phyloP scores from a whole-genome alignment of 164 flowering plant species.

The Magnolia changhungtana region DNA sequence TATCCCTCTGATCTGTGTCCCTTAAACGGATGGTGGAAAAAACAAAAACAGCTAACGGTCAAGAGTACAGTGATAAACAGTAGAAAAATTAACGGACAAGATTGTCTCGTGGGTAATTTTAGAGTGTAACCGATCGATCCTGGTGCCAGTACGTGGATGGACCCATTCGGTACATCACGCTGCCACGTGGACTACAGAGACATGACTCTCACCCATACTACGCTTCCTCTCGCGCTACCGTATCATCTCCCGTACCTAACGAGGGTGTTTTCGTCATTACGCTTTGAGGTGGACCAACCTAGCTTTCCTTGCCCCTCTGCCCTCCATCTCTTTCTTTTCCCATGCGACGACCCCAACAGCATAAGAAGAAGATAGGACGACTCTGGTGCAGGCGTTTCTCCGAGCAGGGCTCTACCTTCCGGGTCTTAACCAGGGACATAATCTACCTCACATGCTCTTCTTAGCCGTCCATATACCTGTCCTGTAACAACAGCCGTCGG shows the following conservation, averaged over 20 bases:
- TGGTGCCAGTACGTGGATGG: too few species aligned
- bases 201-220: neutral
- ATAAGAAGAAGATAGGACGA: neutral
- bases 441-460: neutral
- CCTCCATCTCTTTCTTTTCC: neutral
- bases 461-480: neutral
- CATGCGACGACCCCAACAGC: neutral
- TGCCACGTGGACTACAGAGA: neutral
- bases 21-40: too few species aligned
- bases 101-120: too few species aligned
- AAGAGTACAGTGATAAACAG: too few species aligned
- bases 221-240: neutral
- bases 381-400: slow-evolving; percentile 21
- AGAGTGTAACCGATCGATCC: too few species aligned
- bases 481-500: neutral
- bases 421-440: neutral
- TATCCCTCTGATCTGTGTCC: too few species aligned
- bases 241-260: neutral
- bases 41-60: too few species aligned
- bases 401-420: slow-evolving; percentile 12
- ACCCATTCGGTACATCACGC: too few species aligned
- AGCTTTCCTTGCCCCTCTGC: neutral
- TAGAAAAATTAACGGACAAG: too few species aligned
- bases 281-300: neutral
- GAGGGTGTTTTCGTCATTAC: neutral